Evolutionary conservation across 2,329 filamentous ascomycete species (phyloP), one percentile per base, ranked within the genome.

Genomic region (Cordyceps militaris): DNA sequence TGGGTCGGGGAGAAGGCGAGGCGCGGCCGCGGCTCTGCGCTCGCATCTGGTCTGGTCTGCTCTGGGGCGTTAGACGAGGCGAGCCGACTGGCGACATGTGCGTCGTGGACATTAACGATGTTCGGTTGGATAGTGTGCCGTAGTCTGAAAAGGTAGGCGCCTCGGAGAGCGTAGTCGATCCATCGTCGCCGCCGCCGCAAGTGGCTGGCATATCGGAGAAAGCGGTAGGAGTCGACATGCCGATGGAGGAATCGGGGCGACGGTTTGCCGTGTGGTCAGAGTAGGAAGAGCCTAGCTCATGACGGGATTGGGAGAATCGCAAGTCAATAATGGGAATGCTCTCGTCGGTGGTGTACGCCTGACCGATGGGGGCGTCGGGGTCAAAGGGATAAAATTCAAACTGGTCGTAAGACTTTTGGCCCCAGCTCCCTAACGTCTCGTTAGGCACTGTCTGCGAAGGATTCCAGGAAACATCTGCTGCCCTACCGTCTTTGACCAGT

Each of bases 41-140:
- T 68, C 84, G 75, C 47, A 85, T 84, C 61, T 81, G 78, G 61
- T 86, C 83, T 14, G 81, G 79, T 32, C 83, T 79, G 64, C 77
- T 76, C 63, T 85, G 82, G 10, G 81, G 75, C 55, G 83, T 79
- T 79, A 87, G 80, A 56, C 82, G 78, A 40, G 88, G 88, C 23
- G 88, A 91, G 5, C 85, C 82, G 21, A 89, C 83, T 3, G 88
- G 87, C 1, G 87, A 91, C 28, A 91, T 73, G 60, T 89, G 84
- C 10, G 83, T 87, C 28, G 85, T 84, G 32, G 84, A 84, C 74
- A 88, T 87, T 62, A 88, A 71, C n/a, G 84, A 88, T 68, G 83
- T 88, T 58, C 83, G 75, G 70, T 86, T 86, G 30, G 84, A 86
- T 61, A 79, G 80, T 13, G 83, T 79, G 46, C 86, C 85, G 66